Evolutionary conservation across 257 asterid genomes (phyloP).

Genomic region (Lithospermum erythrorhizon): DNA sequence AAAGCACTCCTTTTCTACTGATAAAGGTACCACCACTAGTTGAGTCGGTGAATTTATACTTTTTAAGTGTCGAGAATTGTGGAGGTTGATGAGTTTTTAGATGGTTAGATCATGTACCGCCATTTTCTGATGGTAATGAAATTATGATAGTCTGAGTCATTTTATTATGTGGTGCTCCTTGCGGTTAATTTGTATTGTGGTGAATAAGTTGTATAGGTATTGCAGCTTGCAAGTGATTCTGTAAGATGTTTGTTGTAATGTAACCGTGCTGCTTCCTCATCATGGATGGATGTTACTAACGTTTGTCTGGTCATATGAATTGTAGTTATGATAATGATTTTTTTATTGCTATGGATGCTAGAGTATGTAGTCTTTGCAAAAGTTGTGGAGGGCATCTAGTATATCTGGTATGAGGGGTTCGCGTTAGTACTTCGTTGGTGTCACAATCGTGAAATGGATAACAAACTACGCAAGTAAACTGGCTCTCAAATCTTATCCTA

Average conservation of each 20-base stretch:
- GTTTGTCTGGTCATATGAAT: not conserved
- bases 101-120: no score
- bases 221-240: not conserved
- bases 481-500: not conserved
- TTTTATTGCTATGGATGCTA: not conserved
- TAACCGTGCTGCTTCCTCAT: not conserved
- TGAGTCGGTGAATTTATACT: no score
- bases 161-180: not conserved
- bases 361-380: not conserved
- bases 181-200: not conserved
- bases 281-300: no score
- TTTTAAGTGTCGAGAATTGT: no score
- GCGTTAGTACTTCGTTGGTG: no score
- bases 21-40: slow-evolving; percentile 30
- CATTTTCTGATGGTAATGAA: not conserved
- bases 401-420: not conserved
- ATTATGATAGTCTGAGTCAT: not conserved
- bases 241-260: not conserved
- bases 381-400: not conserved
- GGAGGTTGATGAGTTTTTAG: no score
- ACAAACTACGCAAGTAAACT: no score
- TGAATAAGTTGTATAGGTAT: not conserved
- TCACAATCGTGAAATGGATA: no score
- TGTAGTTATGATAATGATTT: not conserved
- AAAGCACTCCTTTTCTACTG: slow-evolving; percentile 61